Conservation (phyloP, 2,329 filamentous ascomycete species). For the Colletotrichum musicola region DNA sequence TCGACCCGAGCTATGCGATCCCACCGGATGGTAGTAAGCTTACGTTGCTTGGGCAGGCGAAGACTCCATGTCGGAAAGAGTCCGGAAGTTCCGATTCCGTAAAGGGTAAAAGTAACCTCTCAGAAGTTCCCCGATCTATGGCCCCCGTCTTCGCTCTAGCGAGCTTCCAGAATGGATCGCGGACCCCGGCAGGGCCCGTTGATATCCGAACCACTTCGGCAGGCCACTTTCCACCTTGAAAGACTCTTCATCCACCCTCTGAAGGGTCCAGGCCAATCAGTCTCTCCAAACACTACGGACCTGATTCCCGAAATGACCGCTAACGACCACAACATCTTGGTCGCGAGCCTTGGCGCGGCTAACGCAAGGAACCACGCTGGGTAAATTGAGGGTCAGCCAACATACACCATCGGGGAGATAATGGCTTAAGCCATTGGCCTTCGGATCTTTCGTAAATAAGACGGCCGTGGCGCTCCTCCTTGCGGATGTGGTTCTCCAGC, state of each 20-base stretch:
- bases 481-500: no score
- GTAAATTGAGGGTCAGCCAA: no score
- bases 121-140: no score
- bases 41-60: not conserved
- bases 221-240: not conserved
- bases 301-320: not conserved
- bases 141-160: not conserved
- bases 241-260: not conserved
- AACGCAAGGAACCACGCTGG: no score
- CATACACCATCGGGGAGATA: no score
- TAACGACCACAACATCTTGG: not conserved
- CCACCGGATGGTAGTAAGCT: not conserved
- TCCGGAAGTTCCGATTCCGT: not conserved
- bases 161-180: not conserved
- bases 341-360: no score
- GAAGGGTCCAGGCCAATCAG: not conserved
- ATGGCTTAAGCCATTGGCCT: no score
- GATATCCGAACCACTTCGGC: not conserved
- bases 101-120: no score
- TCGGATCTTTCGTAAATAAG: no score
- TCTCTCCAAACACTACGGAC: not conserved
- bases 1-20: not conserved
- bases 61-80: not conserved
- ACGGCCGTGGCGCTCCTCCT: no score
- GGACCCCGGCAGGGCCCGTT: not conserved